phyloP scores from a whole-genome alignment of 2,329 filamentous ascomycete genomes.

The Fusarium anthophilum region DNA sequence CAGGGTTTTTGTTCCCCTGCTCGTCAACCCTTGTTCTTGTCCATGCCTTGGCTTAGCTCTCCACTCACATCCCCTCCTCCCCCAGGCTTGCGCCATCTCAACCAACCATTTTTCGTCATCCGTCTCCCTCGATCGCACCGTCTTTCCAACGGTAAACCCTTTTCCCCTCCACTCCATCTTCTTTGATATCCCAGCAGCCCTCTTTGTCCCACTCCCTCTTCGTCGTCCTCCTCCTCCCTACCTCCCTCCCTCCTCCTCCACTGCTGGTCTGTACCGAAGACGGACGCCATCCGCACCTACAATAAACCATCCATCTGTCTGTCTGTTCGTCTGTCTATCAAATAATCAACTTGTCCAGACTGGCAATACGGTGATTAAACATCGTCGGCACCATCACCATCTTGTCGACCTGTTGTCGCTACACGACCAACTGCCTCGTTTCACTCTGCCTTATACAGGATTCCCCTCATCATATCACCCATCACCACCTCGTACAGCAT shows the following conservation, averaged over 20 bases:
- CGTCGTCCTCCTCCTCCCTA: slow-evolving; percentile 12
- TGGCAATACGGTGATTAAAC: slow-evolving; percentile 17
- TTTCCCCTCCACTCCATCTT: slow-evolving; percentile 33
- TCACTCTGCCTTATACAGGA: slow-evolving; percentile 5
- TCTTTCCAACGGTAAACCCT: slow-evolving; percentile 41
- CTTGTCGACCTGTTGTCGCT: slow-evolving; percentile 2
- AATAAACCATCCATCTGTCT: slow-evolving; percentile 27
- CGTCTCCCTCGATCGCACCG: slow-evolving; percentile 44
- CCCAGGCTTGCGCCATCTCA: slow-evolving; percentile 44
- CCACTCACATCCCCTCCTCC: slow-evolving; percentile 28
- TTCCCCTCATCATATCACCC: not conserved
- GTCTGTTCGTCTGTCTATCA: slow-evolving; percentile 22
- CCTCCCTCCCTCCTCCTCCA: slow-evolving; percentile 3
- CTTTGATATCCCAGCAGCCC: slow-evolving; percentile 37
- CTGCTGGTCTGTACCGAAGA: slow-evolving; percentile 9
- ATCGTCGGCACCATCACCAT: slow-evolving; percentile 25
- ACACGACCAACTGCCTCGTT: slow-evolving; percentile 10
- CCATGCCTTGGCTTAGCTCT: slow-evolving; percentile 30
- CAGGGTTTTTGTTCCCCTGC: slow-evolving; percentile 27
- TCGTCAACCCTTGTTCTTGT: slow-evolving; percentile 31
- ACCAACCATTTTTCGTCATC: slow-evolving; percentile 50
- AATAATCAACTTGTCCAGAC: slow-evolving; percentile 25
- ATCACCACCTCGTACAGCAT: slow-evolving; percentile 11
- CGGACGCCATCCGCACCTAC: slow-evolving; percentile 32
- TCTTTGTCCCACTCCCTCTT: slow-evolving; percentile 40